Base-by-base conservation (phyloP, 768 basidiomycete genomes). In the Hericium coralloides region DNA sequence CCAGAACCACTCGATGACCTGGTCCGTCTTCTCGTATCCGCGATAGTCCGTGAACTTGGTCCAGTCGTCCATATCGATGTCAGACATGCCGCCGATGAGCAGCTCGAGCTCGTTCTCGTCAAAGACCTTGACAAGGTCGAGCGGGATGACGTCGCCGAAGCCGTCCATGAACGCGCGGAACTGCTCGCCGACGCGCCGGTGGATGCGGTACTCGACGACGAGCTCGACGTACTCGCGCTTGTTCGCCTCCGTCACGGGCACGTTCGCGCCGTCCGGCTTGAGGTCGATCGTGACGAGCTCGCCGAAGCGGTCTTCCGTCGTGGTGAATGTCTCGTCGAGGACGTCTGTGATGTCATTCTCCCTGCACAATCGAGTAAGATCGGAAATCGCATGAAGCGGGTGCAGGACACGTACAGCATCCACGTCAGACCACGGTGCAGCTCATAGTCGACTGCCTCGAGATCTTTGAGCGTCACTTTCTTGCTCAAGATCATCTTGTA, bases 1-100 rank as follows among this genome's bases (percentile, higher is more conserved):
- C 93, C 93, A 95, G 78, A 95, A 95, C 93, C 93, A 95, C 65
- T 91, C 87, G 60, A 95, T 91, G 58, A 90, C 87, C 66, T 89
- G 84, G 66, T 92, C 90, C 3, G 83, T 86, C 74, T 88, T 89
- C 65, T 87, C 84, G 66, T 90, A 92, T 4, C 88, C 86, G 53
- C 91, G 85, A 68, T 95, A 95, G 66, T 95, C 93, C 18, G 93
- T 95, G 71, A 90, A 92, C 66, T 92, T 92, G 63, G 85, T 89
- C 92, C 92, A 94, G 65, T 93, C 91, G 63, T 93, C 89, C 79
- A 67, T 78, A 71, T 63, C 78, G 77, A 63, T 72, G 65, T 37
- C 71, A 57, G 57, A 72, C 72, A 95, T 92, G 55, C 93, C 93
- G 59, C 93, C 92, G 59, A 95, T 93, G 60, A 95, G 74, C 54